A percentile compares a stretch with the other conserved stretches of the same genome.
These are phyloP conservation scores for Ilex aquifolium DNA, from an alignment of 257 asterid genomes.

Conservation along the genomic window DNA sequence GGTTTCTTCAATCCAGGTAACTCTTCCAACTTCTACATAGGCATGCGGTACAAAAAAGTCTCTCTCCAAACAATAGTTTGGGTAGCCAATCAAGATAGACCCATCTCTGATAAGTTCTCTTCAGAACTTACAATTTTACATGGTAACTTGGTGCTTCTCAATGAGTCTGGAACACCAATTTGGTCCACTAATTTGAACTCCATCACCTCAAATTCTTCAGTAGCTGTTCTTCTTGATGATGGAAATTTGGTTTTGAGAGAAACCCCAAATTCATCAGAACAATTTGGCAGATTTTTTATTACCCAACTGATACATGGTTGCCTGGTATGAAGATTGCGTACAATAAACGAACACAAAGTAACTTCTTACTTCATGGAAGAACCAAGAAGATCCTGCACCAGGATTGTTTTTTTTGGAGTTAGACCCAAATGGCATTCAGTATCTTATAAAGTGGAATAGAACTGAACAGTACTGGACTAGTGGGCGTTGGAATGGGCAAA, in stretches of 20 bases:
- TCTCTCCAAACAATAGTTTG: constrained; percentile 24
- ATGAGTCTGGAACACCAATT: constrained; percentile 26
- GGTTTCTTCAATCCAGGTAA: constrained; percentile 39
- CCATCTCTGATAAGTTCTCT: constrained; percentile 21
- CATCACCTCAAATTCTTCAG: constrained; percentile 20
- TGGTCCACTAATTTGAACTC: constrained; percentile 54
- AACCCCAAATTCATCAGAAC: not conserved
- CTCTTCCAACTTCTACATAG: constrained; percentile 26
- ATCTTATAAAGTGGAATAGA: constrained; percentile 47
- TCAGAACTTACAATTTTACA: constrained; percentile 21
- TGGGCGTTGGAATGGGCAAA: constrained; percentile 59
- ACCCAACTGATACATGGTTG: constrained; percentile 60
- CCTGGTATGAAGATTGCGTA: constrained; percentile 58
- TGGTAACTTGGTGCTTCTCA: constrained; percentile 30
- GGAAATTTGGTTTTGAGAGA: constrained; percentile 59
- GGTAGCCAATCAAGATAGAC: constrained; percentile 40
- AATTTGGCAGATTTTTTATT: constrained; percentile 62
- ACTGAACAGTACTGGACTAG: constrained; percentile 48
- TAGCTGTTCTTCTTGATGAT: constrained; percentile 50
- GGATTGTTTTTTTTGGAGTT: constrained; percentile 69
- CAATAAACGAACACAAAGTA: constrained; percentile 33
- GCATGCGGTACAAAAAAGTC: constrained; percentile 34
- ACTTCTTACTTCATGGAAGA: constrained; percentile 71
- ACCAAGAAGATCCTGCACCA: constrained; percentile 62
- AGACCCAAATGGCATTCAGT: constrained; percentile 31